A percentile compares a stretch with the other conserved stretches of the same genome.
Conservation (phyloP, 2,329 filamentous ascomycete genomes). For the Aspergillus bombycis region DNA sequence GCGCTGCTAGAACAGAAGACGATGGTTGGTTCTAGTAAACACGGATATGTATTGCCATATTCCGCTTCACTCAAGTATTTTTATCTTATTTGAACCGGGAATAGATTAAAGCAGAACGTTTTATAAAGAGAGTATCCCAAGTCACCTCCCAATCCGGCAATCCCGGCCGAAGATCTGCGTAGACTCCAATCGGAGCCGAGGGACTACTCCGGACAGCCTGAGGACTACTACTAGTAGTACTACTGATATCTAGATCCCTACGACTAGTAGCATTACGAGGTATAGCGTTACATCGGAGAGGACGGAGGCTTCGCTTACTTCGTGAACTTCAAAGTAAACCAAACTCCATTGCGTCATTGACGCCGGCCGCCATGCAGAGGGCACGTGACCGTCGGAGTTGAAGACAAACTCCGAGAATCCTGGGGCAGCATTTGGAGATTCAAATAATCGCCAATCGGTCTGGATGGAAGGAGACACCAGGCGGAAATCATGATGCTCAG, state of each 20-base stretch:
- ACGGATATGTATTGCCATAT: too few relatives aligned
- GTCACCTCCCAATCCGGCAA: neutral
- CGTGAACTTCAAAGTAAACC: neutral
- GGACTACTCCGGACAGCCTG: neutral
- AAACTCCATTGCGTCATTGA: neutral
- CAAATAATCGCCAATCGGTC: conserved; percentile 2
- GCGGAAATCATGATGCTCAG: neutral
- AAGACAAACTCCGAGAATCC: neutral
- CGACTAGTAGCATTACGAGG: too few relatives aligned
- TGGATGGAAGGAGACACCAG: neutral
- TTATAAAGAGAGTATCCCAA: too few relatives aligned
- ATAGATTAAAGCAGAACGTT: too few relatives aligned
- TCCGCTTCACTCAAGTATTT: too few relatives aligned
- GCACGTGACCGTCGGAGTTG: conserved; percentile 8
- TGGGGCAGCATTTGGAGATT: neutral
- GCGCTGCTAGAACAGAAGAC: too few relatives aligned
- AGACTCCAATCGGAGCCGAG: neutral
- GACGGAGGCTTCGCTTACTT: neutral
- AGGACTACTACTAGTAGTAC: too few relatives aligned
- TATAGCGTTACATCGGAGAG: neutral
- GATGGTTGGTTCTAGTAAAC: too few relatives aligned
- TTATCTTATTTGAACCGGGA: too few relatives aligned
- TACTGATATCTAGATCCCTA: neutral
- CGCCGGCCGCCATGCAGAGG: neutral
- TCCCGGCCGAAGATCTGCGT: neutral